Base-by-base conservation (phyloP, 441 rosid species). In the Daphne laureola region DNA sequence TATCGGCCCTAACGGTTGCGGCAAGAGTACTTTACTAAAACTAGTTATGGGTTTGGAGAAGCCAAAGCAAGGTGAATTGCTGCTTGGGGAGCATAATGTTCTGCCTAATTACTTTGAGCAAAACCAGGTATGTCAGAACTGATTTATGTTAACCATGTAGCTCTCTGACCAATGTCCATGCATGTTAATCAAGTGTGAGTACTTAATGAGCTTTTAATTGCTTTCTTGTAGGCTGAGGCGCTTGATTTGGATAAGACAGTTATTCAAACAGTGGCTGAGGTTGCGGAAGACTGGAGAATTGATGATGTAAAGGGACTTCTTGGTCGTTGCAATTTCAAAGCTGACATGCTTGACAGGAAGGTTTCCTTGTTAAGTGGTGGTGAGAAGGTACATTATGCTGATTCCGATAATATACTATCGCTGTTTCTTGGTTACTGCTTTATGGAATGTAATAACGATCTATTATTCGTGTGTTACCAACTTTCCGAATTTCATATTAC, bases 101-200 rank as follows among this genome's bases (percentile, higher is more conserved):
- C 67, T 92, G 23, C 98, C 94, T 59, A 92, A 92, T 79, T 92
- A 92, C 78, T 92, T 92, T 69, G 98, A 92, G 70, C 98, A 92
- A 77, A 92, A 92, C 70, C 98, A 92, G 94, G 98, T 86, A 3
- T 53, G 71, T 50, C 44, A 16, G 38, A 31, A 31, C 53, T 50
- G 51, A 25, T 56, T 18, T 47, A n/a, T 17, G 13, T n/a, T 42
- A 4, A 16, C 43, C 54, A 55, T 13, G 17, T 16, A 46, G 44
- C 23, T 42, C 16, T 8, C 21, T 44, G 15, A 56, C 52, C 26
- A 31, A 12, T 35, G 35, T 27, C 38, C 38, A 31, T 31, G 11
- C 38, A 31, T 9, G 38, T 31, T 31, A 14, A 14, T 40, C 27
- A 41, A 31, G 14, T 66, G 31, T 41, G 7, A 44, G 14, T 50